Evolutionary conservation across 2,329 filamentous ascomycete genomes (phyloP), one percentile per base, ranked within the genome.

Genomic region (Ceratocystis diversiconidia): DNA sequence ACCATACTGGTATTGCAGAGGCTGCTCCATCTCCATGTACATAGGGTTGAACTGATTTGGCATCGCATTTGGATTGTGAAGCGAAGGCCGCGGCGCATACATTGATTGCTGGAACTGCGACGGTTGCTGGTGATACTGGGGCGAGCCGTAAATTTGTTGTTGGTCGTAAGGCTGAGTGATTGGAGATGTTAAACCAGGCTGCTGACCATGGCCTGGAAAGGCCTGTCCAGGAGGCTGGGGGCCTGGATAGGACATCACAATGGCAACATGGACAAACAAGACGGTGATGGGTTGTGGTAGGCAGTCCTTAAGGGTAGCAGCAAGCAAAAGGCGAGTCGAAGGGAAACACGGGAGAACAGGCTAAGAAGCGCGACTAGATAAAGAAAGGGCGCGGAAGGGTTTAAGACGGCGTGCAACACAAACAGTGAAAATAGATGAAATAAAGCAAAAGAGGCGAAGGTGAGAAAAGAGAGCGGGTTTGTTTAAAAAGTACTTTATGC

Each of bases 201-300:
- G 69, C 69, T 71, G 70, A 70, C 71, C 69, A 68, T 71, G 69
- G 55, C 66, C 60, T 41, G 59, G 41, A 61, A 70, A 74, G 65
- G 71, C 70, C 68, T 70, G 71, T 68, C 71, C 71, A 66, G 71
- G 66, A 67, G 71, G 71, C 71, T 72, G 69, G 62, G 69, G 66
- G 70, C 72, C 72, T 69, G 71, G 70, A 71, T 73, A 75, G 70
- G 72, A 75, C 74, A 78, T 75, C 69, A 70, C 73, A 72, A 70
- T 68, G 60, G 46, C 50, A 25, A 57, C 68, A 69, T 69, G 62
- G 62, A 67, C 64, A n/a, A 25, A 22, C 55, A 12, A 59, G 17
- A 36, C 25, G 5, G 8, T 30, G 28, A 2, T 59, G 55, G 55
- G n/a, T 17, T n/a, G 25, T 30, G 3, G 55, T 15, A 59, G 55